Base-by-base conservation (phyloP, 2,329 filamentous ascomycete species). In the Calonectria honghensis region DNA sequence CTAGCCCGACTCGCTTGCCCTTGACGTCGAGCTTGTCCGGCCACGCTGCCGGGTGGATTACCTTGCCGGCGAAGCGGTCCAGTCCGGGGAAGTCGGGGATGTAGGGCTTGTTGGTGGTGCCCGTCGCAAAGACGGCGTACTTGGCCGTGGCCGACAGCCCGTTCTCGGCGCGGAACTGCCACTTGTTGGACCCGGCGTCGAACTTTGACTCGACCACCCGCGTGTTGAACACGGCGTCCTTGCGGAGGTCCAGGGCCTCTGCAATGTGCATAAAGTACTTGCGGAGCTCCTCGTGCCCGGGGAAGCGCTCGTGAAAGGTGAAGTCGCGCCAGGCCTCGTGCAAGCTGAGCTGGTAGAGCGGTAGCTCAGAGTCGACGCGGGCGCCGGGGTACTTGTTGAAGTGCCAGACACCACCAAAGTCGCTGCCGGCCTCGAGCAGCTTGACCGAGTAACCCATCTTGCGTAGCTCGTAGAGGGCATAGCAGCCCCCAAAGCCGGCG, bases 181-280 rank as follows among this genome's bases (percentile, higher is more conserved):
- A 61, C 11, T 20, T 27, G 35, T 18, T 61, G 57, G 57, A 61
- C 20, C n/a, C 57, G n/a, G 35, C 35, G 57, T 61, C 57, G n/a
- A 39, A 39, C 57, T 61, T 61, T 11, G 57, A n/a, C 6, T 61
- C 57, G 13, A 37, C 24, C 57, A 61, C 57, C 20, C 57, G 57
- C 11, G 57, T 39, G n/a, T 18, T 20, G 13, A 61, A 61, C 3
- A 61, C 24, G n/a, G 57, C 57, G 9, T 61, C 57, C 14, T 61
- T 39, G n/a, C 57, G 20, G 35, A 61, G 57, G 14, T 61, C 32
- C 14, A 61, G 14, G 6, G 35, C 57, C n/a, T 61, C n/a, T 14
- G 57, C n/a, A 7, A 87, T 82, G 72, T 86, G 84, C 39, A 83
- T 79, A 70, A 88, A 88, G 76, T 88, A 88, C 16, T 67, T 74